phyloP scores from a whole-genome alignment of 139 green algal species.

The Chloropicon primus region DNA sequence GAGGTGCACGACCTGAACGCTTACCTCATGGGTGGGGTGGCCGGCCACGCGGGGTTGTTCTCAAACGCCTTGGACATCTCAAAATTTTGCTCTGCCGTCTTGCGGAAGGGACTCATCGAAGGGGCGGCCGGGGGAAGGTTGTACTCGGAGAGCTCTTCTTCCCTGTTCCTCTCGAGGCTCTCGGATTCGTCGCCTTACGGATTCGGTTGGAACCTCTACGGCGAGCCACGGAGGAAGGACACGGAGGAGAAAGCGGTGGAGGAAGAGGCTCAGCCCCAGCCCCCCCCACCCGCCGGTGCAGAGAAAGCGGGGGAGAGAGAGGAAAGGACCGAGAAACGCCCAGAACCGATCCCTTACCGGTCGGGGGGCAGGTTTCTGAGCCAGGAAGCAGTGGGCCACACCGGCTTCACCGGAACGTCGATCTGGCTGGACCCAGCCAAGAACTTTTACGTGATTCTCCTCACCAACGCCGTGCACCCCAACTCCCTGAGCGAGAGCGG shows the following conservation, averaged over 20 bases:
- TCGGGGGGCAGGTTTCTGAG: constrained; percentile 15
- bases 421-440: constrained; percentile 29
- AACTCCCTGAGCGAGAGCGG: background rate
- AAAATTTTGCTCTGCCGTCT: constrained; percentile 6
- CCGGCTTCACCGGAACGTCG: constrained; percentile 25
- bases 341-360: background rate
- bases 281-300: too few species aligned
- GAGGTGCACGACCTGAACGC: constrained; percentile 31
- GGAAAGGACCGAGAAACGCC: background rate
- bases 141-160: background rate
- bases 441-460: constrained; percentile 23
- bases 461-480: constrained; percentile 28
- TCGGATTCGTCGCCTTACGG: background rate
- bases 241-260: background rate
- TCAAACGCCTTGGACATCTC: constrained; percentile 15
- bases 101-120: background rate
- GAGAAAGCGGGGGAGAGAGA: background rate
- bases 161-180: background rate
- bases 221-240: too few species aligned
- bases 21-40: constrained; percentile 22
- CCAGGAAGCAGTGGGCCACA: constrained; percentile 22
- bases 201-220: background rate
- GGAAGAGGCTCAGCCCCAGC: background rate
- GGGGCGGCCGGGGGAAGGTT: background rate
- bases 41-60: constrained; percentile 26